These are phyloP conservation scores for Solanum arcanum DNA, from an alignment of 257 asterid species.

Conservation along the genomic window DNA sequence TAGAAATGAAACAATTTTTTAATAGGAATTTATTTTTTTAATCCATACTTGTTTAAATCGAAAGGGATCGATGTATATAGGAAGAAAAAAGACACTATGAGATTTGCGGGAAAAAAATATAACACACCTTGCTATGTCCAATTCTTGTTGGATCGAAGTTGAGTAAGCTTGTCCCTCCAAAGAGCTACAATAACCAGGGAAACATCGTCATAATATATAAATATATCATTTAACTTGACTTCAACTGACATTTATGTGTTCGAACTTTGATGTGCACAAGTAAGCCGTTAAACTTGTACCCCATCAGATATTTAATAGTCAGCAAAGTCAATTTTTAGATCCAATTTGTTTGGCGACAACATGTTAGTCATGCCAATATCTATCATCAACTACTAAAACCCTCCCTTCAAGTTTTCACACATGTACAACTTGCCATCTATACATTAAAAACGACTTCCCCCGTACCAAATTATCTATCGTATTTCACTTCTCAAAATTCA, in stretches of 20 bases:
- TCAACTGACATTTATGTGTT: not conserved
- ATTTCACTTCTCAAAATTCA: too few species aligned
- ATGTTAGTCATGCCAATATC: not conserved
- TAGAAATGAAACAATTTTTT: not conserved
- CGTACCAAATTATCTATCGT: not conserved
- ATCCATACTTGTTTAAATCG: not conserved
- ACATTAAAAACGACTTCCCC: not conserved
- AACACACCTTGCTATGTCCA: conserved; percentile 33
- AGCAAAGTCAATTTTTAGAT: not conserved
- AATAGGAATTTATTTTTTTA: not conserved
- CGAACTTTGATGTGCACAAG: not conserved
- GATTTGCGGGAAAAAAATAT: not conserved
- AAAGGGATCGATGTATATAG: not conserved
- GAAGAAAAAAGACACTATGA: not conserved
- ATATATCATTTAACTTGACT: not conserved
- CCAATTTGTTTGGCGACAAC: not conserved
- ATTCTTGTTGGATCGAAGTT: conserved; percentile 73
- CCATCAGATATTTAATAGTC: not conserved
- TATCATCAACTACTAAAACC: not conserved
- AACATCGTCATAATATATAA: not conserved
- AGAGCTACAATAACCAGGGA: conserved; percentile 33
- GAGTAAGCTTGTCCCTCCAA: conserved; percentile 84
- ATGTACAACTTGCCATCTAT: not conserved
- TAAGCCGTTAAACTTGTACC: not conserved
- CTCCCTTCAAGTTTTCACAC: not conserved